These are phyloP conservation scores for Xylaria sp. DNA, from an alignment of 2,329 filamentous ascomycete species.

Conservation along the genomic window DNA sequence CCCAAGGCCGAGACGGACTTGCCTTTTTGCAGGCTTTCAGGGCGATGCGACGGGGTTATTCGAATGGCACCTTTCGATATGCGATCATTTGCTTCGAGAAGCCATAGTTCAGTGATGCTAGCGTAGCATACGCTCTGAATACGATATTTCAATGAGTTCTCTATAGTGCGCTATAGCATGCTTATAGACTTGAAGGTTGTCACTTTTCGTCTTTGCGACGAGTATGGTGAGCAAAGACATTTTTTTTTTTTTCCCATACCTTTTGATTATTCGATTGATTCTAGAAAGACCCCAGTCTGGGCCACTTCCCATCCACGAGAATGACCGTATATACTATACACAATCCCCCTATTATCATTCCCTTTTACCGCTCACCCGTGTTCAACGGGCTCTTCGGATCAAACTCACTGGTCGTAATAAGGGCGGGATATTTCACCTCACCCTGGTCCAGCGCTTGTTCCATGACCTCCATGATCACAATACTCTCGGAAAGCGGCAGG, in stretches of 20 bases:
- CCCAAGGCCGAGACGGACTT: conserved; percentile 54
- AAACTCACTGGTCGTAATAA: conserved; percentile 53
- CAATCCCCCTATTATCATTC: background rate
- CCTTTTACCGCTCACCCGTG: conserved; percentile 32
- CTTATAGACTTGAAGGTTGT: no score
- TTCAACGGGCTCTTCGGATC: conserved; percentile 58
- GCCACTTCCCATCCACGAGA: no score
- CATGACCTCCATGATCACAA: conserved; percentile 76
- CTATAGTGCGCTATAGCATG: no score
- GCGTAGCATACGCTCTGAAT: background rate
- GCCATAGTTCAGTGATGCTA: conserved; percentile 16
- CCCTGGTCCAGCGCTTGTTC: conserved; percentile 51
- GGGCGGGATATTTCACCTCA: conserved; percentile 48
- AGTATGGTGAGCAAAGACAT: no score
- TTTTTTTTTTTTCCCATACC: no score
- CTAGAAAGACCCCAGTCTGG: no score
- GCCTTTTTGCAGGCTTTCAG: conserved; percentile 57
- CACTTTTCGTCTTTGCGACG: no score
- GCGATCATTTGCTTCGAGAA: conserved; percentile 55
- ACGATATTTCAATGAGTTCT: background rate
- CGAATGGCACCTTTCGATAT: conserved; percentile 53
- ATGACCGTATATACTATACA: background rate
- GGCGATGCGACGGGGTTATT: conserved; percentile 55
- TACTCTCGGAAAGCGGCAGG: conserved; percentile 68
- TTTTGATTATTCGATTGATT: no score